phyloP scores from a whole-genome alignment of 2,329 filamentous ascomycete species.

The Pseudonectria buxi region DNA sequence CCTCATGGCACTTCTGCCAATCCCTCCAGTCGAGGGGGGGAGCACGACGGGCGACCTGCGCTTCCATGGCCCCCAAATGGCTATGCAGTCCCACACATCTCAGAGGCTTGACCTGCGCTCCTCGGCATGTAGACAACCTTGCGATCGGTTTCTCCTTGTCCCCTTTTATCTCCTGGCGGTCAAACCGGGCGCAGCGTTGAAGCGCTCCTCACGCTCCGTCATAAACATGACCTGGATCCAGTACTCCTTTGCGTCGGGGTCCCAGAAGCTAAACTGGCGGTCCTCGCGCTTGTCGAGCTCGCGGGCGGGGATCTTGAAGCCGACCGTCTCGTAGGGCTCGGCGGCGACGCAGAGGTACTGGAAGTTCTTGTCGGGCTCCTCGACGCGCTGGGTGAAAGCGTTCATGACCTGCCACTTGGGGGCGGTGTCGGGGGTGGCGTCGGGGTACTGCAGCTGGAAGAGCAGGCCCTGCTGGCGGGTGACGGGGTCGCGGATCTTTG shows the following conservation, averaged over 20 bases:
- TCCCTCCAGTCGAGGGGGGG: too few relatives aligned
- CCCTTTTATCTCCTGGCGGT: conserved; percentile 38
- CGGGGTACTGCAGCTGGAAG: conserved; percentile 95
- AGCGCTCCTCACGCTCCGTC: conserved; percentile 93
- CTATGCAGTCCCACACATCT: too few relatives aligned
- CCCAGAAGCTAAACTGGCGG: conserved; percentile 90
- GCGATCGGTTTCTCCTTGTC: too few relatives aligned
- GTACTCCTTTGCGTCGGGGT: conserved; percentile 92
- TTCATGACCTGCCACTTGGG: conserved; percentile 96
- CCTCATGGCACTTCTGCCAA: too few relatives aligned
- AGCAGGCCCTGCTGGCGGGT: conserved; percentile 83
- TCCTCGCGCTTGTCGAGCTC: conserved; percentile 89
- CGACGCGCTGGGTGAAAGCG: conserved; percentile 90
- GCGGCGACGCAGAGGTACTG: conserved; percentile 94
- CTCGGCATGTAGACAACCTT: too few relatives aligned
- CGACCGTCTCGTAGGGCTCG: conserved; percentile 96
- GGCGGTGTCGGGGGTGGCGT: conserved; percentile 67
- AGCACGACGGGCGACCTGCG: too few relatives aligned
- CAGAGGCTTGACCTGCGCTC: too few relatives aligned
- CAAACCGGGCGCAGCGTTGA: conserved; percentile 57
- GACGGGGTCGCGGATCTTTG: conserved; percentile 84
- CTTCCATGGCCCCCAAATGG: too few relatives aligned
- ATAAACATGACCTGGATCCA: conserved; percentile 98
- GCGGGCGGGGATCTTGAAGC: conserved; percentile 88
- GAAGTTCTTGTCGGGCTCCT: conserved; percentile 88